Evolutionary conservation across 345 rosid species (phyloP), one percentile per base, ranked within the genome.

Genomic region (Salix viminalis): DNA sequence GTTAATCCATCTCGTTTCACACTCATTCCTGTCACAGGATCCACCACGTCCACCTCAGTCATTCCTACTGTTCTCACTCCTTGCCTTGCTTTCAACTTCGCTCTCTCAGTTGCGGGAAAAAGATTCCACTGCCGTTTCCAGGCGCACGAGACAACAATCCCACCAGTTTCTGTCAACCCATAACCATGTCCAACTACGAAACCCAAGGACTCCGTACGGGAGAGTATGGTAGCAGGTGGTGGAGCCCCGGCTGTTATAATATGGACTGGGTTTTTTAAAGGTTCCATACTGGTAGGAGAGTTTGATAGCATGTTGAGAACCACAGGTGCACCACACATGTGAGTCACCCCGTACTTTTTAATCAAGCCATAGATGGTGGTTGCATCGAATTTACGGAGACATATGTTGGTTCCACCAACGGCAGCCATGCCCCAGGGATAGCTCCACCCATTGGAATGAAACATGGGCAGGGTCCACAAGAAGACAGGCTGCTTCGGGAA

Each of bases 401-500:
- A 80, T 14, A 80, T 42, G 15, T 80, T 80, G 72, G 72, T 80
- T 71, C 79, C 83, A 52, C 83, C 83, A 15, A 80, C 72, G 2
- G 72, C 79, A 0, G 83, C 83, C 42, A 80, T 75, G 0, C 79
- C 83, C 83, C 83, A 80, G 42, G 83, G 67, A 39, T 5, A 80
- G 61, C 79, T 70, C 83, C 83, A 80, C 21, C 83, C 83, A 24
- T 80, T 80, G 12, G 79, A 75, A 71, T 80, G 83, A 75, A 80
- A 80, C 2, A 80, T 75, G 15, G 83, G 83, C 3, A 80, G 79
- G 66, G 83, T 75, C 83, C 83, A 80, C 21, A 80, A 30, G 34
- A 64, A 80, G 24, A 80, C 67, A 5, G 83, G 83, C 5, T 75
- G 75, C 16, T 64, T 80, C 5, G 75, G 83, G 4, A 80, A 75